Conservation (phyloP, 2,329 filamentous ascomycete genomes). For the Sporothrix phasma region DNA sequence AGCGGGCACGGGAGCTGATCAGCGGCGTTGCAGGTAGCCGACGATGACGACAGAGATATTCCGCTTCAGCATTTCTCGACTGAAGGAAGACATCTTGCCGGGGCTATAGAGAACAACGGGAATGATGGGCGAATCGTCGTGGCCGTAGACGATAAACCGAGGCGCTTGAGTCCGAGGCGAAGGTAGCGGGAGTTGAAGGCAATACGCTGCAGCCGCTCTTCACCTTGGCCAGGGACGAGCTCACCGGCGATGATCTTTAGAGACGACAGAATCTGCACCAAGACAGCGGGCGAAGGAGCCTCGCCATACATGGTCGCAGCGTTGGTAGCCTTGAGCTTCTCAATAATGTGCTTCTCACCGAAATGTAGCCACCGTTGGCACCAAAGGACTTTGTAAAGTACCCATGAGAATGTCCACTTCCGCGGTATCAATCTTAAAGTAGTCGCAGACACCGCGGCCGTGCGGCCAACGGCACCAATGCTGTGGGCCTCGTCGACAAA, state of each 20-base stretch:
- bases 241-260: slow-evolving; percentile 86
- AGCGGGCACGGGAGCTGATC: slow-evolving; percentile 86
- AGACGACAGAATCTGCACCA: slow-evolving; percentile 82
- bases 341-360: slow-evolving; percentile 79
- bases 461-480: slow-evolving; percentile 80
- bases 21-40: slow-evolving; percentile 90
- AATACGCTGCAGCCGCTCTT: slow-evolving; percentile 88
- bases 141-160: slow-evolving; percentile 93
- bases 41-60: slow-evolving; percentile 98
- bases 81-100: slow-evolving; percentile 98
- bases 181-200: slow-evolving; percentile 98
- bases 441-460: slow-evolving; percentile 92
- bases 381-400: slow-evolving; percentile 98
- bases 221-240: slow-evolving; percentile 77
- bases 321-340: slow-evolving; percentile 80
- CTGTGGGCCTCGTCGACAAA: slow-evolving; percentile 97
- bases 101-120: slow-evolving; percentile 92
- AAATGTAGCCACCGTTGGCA: slow-evolving; percentile 92
- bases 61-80: slow-evolving; percentile 94
- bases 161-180: slow-evolving; percentile 90
- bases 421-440: slow-evolving; percentile 79
- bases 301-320: slow-evolving; percentile 82
- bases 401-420: slow-evolving; percentile 97
- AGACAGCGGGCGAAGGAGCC: slow-evolving; percentile 73
- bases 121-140: slow-evolving; percentile 96